A percentile compares a stretch with the other conserved stretches of the same genome.
Evolutionary conservation across 2,329 filamentous ascomycete genomes (phyloP).

Genomic region (Ophiosphaerella herpotricha): DNA sequence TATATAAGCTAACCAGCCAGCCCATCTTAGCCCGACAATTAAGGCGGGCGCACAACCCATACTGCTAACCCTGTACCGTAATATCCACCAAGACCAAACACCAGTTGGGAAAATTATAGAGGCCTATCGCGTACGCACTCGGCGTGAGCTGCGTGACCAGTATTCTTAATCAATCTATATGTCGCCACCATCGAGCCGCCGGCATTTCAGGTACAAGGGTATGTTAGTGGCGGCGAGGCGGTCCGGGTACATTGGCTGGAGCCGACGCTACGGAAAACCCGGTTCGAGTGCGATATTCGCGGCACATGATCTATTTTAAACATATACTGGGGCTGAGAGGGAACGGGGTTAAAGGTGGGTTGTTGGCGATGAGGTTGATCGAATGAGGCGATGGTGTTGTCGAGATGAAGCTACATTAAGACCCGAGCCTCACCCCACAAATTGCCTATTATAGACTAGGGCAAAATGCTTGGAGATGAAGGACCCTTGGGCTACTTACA

Average conservation of each 20-base stretch:
- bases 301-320: background rate
- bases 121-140: slow-evolving; percentile 7
- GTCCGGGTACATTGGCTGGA: slow-evolving; percentile 31
- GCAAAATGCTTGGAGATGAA: too few relatives aligned
- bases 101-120: slow-evolving; percentile 11
- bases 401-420: slow-evolving; percentile 12
- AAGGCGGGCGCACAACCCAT: slow-evolving; percentile 15
- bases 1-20: slow-evolving; percentile 25
- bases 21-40: slow-evolving; percentile 8
- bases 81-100: slow-evolving; percentile 26
- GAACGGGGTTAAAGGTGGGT: background rate
- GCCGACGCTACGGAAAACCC: background rate
- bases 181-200: slow-evolving; percentile 35
- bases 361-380: background rate
- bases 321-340: background rate
- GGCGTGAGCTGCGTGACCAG: slow-evolving; percentile 26
- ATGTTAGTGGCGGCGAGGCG: slow-evolving; percentile 39
- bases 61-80: slow-evolving; percentile 17
- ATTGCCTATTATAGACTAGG: too few relatives aligned
- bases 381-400: background rate
- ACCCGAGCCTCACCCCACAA: too few relatives aligned
- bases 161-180: slow-evolving; percentile 42
- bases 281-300: background rate
- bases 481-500: too few relatives aligned
- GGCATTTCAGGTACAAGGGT: slow-evolving; percentile 26